A percentile compares a stretch with the other conserved stretches of the same genome.
Evolutionary conservation across 2,329 filamentous ascomycete species (phyloP).

Genomic region (Pseudogymnoascus sp.): DNA sequence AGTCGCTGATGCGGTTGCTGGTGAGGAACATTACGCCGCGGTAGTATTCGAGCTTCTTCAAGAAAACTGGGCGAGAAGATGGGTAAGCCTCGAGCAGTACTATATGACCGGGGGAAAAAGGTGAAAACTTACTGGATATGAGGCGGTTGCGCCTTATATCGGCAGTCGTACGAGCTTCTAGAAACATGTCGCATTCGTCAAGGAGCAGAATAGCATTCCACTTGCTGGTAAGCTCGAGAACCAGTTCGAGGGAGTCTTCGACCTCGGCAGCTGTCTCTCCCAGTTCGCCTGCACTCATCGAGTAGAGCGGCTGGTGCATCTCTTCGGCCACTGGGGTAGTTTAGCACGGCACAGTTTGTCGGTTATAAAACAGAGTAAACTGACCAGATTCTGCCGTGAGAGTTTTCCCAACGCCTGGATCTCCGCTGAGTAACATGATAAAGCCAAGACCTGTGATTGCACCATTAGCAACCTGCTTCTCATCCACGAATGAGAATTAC

Average conservation of each 20-base stretch:
- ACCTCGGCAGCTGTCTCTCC: conserved; percentile 56
- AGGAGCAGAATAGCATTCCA: conserved; percentile 66
- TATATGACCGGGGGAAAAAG: not conserved
- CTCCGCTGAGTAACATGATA: conserved; percentile 32
- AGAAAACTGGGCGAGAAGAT: conserved; percentile 22
- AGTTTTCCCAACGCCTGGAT: conserved; percentile 56
- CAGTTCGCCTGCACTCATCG: conserved; percentile 55
- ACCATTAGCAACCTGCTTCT: not conserved
- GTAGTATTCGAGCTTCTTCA: conserved; percentile 31
- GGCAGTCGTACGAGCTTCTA: conserved; percentile 23
- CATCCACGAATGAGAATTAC: not conserved
- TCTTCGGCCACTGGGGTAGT: conserved; percentile 34
- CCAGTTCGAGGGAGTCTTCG: conserved; percentile 53
- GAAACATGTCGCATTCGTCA: conserved; percentile 61
- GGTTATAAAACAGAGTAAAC: conserved; percentile 25
- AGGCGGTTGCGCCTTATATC: conserved; percentile 35
- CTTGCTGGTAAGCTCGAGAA: conserved; percentile 62
- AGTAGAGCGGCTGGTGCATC: conserved; percentile 39
- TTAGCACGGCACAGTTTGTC: not conserved
- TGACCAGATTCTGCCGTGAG: conserved; percentile 54
- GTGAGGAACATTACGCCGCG: conserved; percentile 33
- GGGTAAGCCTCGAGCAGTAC: not conserved
- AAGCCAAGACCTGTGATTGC: conserved; percentile 12
- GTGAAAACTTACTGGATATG: conserved; percentile 18
- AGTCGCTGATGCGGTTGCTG: conserved; percentile 27